Evolutionary conservation across 805 yeast species (phyloP), one percentile per base, ranked within the genome.

Genomic region (Lachancea lanzarotensis): DNA sequence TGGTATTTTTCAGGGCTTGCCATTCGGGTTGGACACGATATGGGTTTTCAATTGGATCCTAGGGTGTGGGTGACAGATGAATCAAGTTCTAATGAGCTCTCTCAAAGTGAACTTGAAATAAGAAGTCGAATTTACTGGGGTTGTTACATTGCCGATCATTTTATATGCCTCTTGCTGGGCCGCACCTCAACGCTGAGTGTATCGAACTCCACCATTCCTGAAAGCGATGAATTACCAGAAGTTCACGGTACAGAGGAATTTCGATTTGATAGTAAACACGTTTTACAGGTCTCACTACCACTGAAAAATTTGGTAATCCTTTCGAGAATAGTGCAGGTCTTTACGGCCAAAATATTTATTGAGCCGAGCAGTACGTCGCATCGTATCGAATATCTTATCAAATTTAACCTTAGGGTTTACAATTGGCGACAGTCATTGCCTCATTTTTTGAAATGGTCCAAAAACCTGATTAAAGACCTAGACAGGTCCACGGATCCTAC

Each of bases 111-210:
- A 51, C 67, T 74, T 15, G 77, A 73, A 34, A 77, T 80, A 44
- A 67, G 83, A 46, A 72, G 79, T 40, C 65, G 86, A 46, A 75
- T 80, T 10, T 77, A 76, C 56, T 80, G 86, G 86, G 85, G 85
- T 3, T 73, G 80, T 40, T 80, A 74, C 57, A 65, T 79, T 45
- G 81, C 81, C 2, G 86, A 80, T 57, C 84, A 78, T 55, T 75
- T 79, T 52, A 76, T 79, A 30, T 74, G 82, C 54, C 62, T 79
- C 31, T 65, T 79, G 40, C 60, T 79, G 38, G 86, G 86, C 2
- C 62, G 84, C 42, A 82, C 83, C 0, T 72, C 81, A 0, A 62
- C 74, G 1, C 58, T 80, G 41, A 75, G 78, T 53, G 67, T 75
- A 40, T 69, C 74, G 36, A 81, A 80, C 50, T 77, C 84, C 0